Conservation (phyloP, 2,329 filamentous ascomycete genomes). For the Coniochaeta sp. region DNA sequence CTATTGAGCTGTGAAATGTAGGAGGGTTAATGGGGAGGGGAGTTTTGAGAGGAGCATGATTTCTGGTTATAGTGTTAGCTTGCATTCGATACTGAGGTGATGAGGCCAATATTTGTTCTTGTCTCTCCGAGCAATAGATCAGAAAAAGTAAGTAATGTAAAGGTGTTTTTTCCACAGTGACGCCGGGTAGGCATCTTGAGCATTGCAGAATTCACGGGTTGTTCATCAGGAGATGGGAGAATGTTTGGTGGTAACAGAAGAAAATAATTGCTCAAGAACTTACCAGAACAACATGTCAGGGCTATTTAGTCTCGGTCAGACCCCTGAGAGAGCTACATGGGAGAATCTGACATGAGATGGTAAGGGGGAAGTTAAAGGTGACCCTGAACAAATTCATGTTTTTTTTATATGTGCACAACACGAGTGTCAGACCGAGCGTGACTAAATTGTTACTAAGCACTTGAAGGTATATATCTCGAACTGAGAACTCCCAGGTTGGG, state of each 20-base stretch:
- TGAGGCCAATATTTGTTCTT: background rate
- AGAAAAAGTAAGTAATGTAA: background rate
- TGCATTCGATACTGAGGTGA: background rate
- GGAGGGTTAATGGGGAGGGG: background rate
- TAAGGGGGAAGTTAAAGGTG: too few relatives aligned
- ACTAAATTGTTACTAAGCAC: background rate
- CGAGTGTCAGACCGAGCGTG: background rate
- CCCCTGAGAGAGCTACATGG: background rate
- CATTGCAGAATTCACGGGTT: constrained; percentile 11
- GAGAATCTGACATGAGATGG: background rate
- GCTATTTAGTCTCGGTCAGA: background rate
- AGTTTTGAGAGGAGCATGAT: background rate
- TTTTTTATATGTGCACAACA: too few relatives aligned
- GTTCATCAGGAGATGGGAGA: constrained; percentile 9
- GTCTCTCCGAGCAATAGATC: background rate
- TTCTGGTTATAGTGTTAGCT: background rate
- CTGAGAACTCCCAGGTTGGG: too few relatives aligned
- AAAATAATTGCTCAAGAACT: background rate
- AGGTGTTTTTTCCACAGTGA: constrained; percentile 9
- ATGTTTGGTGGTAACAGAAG: background rate
- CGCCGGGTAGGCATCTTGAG: constrained; percentile 8
- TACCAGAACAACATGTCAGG: background rate
- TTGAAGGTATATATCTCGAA: background rate
- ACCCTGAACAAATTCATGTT: too few relatives aligned
- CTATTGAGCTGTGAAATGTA: background rate